Base-by-base conservation (phyloP, 2,329 filamentous ascomycete species). In the Phialocephala sp. region DNA sequence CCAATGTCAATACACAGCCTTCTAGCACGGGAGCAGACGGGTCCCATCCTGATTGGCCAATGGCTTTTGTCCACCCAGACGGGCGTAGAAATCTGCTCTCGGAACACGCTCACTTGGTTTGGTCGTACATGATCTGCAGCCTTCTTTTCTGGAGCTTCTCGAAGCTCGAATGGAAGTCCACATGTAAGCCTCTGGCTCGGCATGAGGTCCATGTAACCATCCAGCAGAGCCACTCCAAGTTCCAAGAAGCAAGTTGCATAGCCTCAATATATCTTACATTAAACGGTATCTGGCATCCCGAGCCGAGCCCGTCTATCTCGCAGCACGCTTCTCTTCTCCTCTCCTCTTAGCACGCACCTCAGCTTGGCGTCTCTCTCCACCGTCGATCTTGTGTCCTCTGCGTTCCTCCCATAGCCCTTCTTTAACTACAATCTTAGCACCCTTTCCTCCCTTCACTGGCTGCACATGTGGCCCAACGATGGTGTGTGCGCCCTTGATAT, bases 361-460 rank as follows among this genome's bases (percentile, higher is more conserved):
- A 18, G 91, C 91, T 78, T 87, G 89, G 79, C 95, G 87, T 78
- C 95, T 89, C 84, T 99, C 95, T 84, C 95, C 95, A 76, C 95
- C 95, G 79, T 98, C 94, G 71, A 99, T 89, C 89, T 98, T 98
- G 75, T 88, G 88, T 35, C 95, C 94, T 74, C 89, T 86, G 77
- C 86, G 89, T 74, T 93, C 84, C 82, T 98, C 94, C 95, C 94
- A 98, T 83, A 98, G 90, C 11, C 94, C 93, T 78, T 97, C 94
- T 64, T 89, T 87, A 24, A 92, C 85, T 69, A 84, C 83, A 71
- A 98, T 84, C 60, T 84, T 82, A 12, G 89, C 91, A 9, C 87
- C 88, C 47, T 82, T 80, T 0, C 87, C 85, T 65, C 86, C 86
- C 78, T 91, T 89, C 35, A 94, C 76, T 4, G 88, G 87, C 75